These are phyloP conservation scores for Debaryomyces udenii DNA, from an alignment of 1,139 yeast species.

Conservation along the genomic window DNA sequence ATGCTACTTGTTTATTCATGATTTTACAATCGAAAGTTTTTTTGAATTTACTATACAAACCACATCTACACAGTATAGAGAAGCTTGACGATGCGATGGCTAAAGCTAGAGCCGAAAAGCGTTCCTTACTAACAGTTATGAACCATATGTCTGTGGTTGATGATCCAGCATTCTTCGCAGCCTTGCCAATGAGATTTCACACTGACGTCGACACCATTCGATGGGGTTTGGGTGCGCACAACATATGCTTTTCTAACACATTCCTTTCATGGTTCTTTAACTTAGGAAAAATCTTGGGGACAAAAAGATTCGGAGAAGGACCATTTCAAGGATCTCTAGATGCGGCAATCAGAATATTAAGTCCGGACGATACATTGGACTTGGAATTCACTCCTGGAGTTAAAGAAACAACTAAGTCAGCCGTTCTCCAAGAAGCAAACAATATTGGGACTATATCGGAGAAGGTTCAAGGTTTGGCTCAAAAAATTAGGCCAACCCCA, in stretches of 20 bases:
- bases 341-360: constrained; percentile 82
- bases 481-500: constrained; percentile 32
- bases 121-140: constrained; percentile 87
- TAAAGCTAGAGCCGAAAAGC: constrained; percentile 63
- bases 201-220: constrained; percentile 68
- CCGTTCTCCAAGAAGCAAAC: constrained; percentile 36
- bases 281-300: constrained; percentile 83
- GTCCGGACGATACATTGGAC: constrained; percentile 74
- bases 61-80: constrained; percentile 62
- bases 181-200: constrained; percentile 73
- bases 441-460: constrained; percentile 16
- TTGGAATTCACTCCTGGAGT: constrained; percentile 47
- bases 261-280: constrained; percentile 68
- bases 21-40: constrained; percentile 68
- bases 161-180: constrained; percentile 90
- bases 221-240: constrained; percentile 95
- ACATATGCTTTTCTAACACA: constrained; percentile 75
- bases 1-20: constrained; percentile 68
- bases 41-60: constrained; percentile 62
- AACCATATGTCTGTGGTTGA: constrained; percentile 95
- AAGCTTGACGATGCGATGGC: constrained; percentile 64
- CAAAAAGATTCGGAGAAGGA: constrained; percentile 87
- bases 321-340: constrained; percentile 92
- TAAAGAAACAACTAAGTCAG: constrained; percentile 31
- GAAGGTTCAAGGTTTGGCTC: constrained; percentile 23